Percentiles rank a stretch among this genome's conserved stretches.
phyloP scores from a whole-genome alignment of 495 filamentous ascomycete genomes.

The Tuber melanosporum region DNA sequence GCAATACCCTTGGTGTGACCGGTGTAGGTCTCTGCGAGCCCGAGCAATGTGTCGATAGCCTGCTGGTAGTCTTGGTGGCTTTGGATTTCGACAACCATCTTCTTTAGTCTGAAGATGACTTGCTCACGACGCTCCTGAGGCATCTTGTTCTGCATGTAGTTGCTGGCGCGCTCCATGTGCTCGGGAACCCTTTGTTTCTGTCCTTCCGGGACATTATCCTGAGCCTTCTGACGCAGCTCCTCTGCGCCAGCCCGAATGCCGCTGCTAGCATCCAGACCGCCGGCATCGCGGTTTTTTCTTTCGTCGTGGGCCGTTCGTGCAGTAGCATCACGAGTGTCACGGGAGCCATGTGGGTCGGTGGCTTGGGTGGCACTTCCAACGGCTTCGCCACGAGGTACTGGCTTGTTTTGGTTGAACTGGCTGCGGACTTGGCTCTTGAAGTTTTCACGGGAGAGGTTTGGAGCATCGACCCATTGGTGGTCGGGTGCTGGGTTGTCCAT shows the following conservation, averaged over 20 bases:
- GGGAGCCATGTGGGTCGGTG: conserved; percentile 49
- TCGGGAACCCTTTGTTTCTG: conserved; percentile 55
- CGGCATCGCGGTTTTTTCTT: conserved; percentile 36
- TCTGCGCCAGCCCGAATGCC: conserved; percentile 50
- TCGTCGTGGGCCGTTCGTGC: conserved; percentile 47
- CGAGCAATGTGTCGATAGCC: conserved; percentile 77
- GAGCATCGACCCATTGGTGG: conserved; percentile 88
- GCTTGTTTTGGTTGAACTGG: conserved; percentile 58
- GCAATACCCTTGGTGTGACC: conserved; percentile 62
- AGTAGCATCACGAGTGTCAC: conserved; percentile 50
- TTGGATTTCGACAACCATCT: conserved; percentile 95
- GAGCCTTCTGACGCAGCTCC: conserved; percentile 49
- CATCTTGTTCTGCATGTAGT: conserved; percentile 75
- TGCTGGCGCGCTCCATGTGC: conserved; percentile 54
- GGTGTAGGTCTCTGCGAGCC: conserved; percentile 77
- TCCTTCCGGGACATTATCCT: conserved; percentile 56
- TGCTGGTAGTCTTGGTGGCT: conserved; percentile 85
- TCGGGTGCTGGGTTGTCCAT: conserved; percentile 80
- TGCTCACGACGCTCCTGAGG: conserved; percentile 92
- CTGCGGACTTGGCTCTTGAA: conserved; percentile 60
- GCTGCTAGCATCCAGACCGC: conserved; percentile 52
- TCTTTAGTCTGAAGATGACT: conserved; percentile 87
- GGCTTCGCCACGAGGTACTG: conserved; percentile 46
- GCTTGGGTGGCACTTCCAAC: conserved; percentile 53
- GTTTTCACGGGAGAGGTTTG: conserved; percentile 64